These are phyloP conservation scores for Pseudogymnoascus sp. DNA, from an alignment of 2,329 filamentous ascomycete genomes.

Conservation along the genomic window DNA sequence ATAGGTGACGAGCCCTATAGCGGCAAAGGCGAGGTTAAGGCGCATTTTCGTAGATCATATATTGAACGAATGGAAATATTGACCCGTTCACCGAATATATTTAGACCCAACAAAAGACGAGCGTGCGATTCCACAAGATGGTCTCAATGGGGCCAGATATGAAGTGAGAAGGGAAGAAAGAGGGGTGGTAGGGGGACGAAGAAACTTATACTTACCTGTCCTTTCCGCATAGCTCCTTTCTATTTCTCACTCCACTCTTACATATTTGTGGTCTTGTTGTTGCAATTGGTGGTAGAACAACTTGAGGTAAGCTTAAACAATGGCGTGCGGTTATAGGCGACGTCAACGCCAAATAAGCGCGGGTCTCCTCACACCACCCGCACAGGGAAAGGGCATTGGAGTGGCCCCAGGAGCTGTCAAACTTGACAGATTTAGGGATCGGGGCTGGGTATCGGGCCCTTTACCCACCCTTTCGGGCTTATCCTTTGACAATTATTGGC, in stretches of 20 bases:
- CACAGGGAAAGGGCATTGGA: neutral
- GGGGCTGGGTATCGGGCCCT: neutral
- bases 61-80: slow-evolving; percentile 2
- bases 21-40: neutral
- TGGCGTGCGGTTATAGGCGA: slow-evolving; percentile 4
- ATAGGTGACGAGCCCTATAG: neutral
- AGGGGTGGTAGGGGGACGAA: neutral
- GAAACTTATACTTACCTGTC: slow-evolving; percentile 1
- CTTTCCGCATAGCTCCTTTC: neutral
- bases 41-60: slow-evolving; percentile 8
- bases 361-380: neutral
- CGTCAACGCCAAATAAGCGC: slow-evolving; percentile 2
- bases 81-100: slow-evolving; percentile 4
- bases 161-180: neutral
- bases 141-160: neutral
- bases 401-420: neutral
- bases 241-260: slow-evolving; percentile 6
- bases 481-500: neutral
- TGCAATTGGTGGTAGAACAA: neutral
- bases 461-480: neutral
- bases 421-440: neutral
- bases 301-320: neutral
- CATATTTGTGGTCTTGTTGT: neutral
- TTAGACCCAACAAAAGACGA: neutral
- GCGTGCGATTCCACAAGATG: neutral